These are phyloP conservation scores for Aspergillus aculeatinus DNA, from an alignment of 2,329 filamentous ascomycete species.

Conservation along the genomic window DNA sequence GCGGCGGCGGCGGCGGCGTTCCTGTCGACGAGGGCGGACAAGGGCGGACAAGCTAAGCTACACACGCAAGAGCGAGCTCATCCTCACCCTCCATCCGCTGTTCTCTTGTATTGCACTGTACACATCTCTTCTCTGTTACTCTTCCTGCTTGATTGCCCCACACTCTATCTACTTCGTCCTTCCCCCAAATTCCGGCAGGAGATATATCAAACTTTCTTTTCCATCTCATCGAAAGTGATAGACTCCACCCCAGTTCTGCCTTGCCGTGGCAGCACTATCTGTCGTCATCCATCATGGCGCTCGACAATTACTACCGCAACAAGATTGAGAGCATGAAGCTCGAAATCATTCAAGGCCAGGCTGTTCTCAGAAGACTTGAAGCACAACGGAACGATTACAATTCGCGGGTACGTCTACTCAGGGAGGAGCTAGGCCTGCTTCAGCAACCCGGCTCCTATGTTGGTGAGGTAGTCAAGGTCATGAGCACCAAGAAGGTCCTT, in stretches of 20 bases:
- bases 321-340: conserved; percentile 99
- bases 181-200: neutral
- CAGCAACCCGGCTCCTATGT: conserved; percentile 98
- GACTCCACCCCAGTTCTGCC: neutral
- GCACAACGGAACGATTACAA: conserved; percentile 99
- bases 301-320: conserved; percentile 99
- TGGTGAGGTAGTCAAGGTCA: conserved; percentile 99
- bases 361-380: conserved; percentile 88
- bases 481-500: conserved; percentile 98
- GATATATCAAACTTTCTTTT: neutral
- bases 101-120: neutral
- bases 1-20: neutral
- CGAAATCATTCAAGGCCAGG: conserved; percentile 98
- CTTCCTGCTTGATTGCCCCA: neutral
- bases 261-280: conserved; percentile 23
- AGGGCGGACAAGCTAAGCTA: neutral
- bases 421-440: conserved; percentile 91
- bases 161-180: neutral
- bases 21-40: neutral
- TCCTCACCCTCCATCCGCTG: neutral
- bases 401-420: conserved; percentile 87
- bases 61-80: neutral
- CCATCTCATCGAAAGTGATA: neutral
- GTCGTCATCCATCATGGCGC: conserved; percentile 72
- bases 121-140: neutral